These are phyloP conservation scores for Ilex aquifolium DNA, from an alignment of 257 asterid genomes.

Conservation along the genomic window DNA sequence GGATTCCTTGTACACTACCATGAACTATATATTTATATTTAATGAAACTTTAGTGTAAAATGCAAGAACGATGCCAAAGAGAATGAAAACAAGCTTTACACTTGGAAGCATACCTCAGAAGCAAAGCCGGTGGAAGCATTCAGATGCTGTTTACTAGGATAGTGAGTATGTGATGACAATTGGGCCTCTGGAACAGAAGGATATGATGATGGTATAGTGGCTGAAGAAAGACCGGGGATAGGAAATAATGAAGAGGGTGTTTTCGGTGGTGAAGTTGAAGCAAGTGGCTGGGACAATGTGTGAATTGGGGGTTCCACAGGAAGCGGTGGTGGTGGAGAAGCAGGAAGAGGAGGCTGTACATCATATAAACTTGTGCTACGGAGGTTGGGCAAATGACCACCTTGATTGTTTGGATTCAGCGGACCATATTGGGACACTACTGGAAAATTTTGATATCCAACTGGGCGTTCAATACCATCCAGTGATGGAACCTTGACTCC, in stretches of 20 bases:
- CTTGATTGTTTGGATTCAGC: slow-evolving; percentile 10
- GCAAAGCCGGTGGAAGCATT: slow-evolving; percentile 32
- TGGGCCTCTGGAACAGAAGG: slow-evolving; percentile 36
- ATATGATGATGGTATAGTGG: slow-evolving; percentile 37
- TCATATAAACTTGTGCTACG: slow-evolving; percentile 18
- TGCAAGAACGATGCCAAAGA: background rate
- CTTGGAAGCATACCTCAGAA: slow-evolving; percentile 37
- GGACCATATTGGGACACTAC: slow-evolving; percentile 19
- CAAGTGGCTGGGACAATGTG: slow-evolving; percentile 26
- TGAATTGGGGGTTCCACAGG: slow-evolving; percentile 45
- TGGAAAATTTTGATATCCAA: background rate
- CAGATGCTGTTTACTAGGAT: slow-evolving; percentile 27
- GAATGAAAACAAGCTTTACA: background rate
- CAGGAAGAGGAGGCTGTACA: slow-evolving; percentile 69
- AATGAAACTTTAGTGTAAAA: background rate
- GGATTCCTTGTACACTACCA: too few species aligned
- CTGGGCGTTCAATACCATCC: background rate
- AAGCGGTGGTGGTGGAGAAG: slow-evolving; percentile 70
- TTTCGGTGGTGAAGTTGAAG: slow-evolving; percentile 38
- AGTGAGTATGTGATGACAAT: slow-evolving; percentile 20
- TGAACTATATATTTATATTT: too few species aligned
- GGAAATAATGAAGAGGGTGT: slow-evolving; percentile 45
- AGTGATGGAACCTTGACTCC: background rate
- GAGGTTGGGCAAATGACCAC: slow-evolving; percentile 17
- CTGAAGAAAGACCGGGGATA: slow-evolving; percentile 25